Conservation (phyloP, 164 flowering plant genomes). For the Nymphaea colorata region DNA sequence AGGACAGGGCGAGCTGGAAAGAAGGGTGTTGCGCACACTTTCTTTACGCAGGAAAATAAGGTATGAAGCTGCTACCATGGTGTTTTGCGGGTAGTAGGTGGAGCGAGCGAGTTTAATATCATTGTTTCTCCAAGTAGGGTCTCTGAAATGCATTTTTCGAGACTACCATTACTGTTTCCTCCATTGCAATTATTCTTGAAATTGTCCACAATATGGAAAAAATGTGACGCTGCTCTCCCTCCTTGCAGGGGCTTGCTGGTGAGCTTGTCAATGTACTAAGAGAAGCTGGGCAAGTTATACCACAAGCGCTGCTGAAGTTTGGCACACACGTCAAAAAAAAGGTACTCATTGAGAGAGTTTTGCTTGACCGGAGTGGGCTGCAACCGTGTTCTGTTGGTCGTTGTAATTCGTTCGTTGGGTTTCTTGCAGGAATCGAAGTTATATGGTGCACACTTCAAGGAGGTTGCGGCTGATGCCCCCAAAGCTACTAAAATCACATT, state of each 20-base stretch:
- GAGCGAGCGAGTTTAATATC: too few relatives aligned
- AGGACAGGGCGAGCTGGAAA: constrained; percentile 99
- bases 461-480: constrained; percentile 69
- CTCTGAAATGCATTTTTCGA: not conserved
- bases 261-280: constrained; percentile 91
- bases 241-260: constrained; percentile 75
- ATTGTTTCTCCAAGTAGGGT: too few relatives aligned
- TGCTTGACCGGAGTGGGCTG: not conserved
- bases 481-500: constrained; percentile 79
- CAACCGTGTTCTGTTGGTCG: not conserved
- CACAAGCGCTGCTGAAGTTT: constrained; percentile 58
- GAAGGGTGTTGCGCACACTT: constrained; percentile 95
- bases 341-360: constrained; percentile 23
- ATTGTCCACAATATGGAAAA: too few relatives aligned
- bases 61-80: constrained; percentile 15
- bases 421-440: constrained; percentile 81
- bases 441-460: constrained; percentile 89
- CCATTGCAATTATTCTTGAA: too few relatives aligned
- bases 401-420: not conserved
- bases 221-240: too few relatives aligned
- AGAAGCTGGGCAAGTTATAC: constrained; percentile 88
- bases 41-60: constrained; percentile 89
- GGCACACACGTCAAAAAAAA: constrained; percentile 98
- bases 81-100: not conserved
- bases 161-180: not conserved